Base-by-base conservation (phyloP, 768 basidiomycete genomes). In the Boletus edulis region DNA sequence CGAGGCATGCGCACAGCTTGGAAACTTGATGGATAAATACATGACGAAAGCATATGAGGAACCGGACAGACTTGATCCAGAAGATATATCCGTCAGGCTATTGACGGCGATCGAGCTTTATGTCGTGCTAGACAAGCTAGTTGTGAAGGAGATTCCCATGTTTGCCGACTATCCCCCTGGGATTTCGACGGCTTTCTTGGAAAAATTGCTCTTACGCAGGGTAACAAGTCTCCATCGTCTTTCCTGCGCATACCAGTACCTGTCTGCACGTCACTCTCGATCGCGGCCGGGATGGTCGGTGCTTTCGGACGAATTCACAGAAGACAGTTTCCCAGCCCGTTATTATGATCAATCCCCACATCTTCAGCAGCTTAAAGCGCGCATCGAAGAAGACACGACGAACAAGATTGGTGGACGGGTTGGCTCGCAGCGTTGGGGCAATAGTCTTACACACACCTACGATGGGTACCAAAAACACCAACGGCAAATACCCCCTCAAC, bases 11-110 rank as follows among this genome's bases (percentile, higher is more conserved):
- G 12, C 32, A 8, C 55, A 58, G 32, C 52, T 64, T 14, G 55
- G 59, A 49, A 22, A 60, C 4, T 69, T 66, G 42, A 66, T 15
- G 31, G 41, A 45, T 2, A 29, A 59, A 10, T 74, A 76, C 34
- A 13, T 75, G 73, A 35, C 14, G 34, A 35, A 35, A 13, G 34
- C 34, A 12, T 35, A 35, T 29, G 10, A 2, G 6, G 12, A 0
- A 7, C 57, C 57, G 13, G 3, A 13, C 5, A 3, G 2, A 9
- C 5, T 7, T 10, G 73, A 69, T 37, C 70, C 74, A 15, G 77
- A 80, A 51, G 57, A 67, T 43, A 32, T 57, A 2, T 79, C 79
- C 0, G 51, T 74, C 6, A 74, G 76, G 68, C 51, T 81, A 22
- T 61, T 82, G 46, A 66, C 65, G 0, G 14, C 40, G 8, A 39